Evolutionary conservation across 2,329 filamentous ascomycete genomes (phyloP).

Genomic region (Fusarium sp.): DNA sequence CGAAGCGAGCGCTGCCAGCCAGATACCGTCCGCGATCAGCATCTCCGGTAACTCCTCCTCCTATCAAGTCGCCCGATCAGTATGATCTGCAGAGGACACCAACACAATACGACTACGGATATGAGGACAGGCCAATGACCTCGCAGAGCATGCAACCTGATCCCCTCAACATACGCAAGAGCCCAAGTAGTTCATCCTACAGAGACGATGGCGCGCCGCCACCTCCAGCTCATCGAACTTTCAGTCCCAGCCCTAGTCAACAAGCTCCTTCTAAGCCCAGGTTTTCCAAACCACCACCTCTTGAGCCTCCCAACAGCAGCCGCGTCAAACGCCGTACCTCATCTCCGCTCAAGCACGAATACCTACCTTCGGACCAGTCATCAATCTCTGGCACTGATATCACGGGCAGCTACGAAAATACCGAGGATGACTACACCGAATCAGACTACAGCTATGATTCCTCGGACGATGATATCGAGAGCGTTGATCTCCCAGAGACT

Average conservation of each 20-base stretch:
- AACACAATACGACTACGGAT: slow-evolving; percentile 47
- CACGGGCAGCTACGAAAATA: slow-evolving; percentile 60
- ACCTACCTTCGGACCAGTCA: slow-evolving; percentile 80
- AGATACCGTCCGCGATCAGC: slow-evolving; percentile 42
- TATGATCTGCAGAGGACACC: slow-evolving; percentile 49
- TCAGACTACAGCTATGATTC: slow-evolving; percentile 61
- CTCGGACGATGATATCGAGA: slow-evolving; percentile 67
- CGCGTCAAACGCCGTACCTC: slow-evolving; percentile 78
- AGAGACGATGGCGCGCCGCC: slow-evolving; percentile 66
- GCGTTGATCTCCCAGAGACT: slow-evolving; percentile 67
- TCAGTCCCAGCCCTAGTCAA: slow-evolving; percentile 43
- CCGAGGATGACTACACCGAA: slow-evolving; percentile 53
- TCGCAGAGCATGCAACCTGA: slow-evolving; percentile 53
- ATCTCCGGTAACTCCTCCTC: slow-evolving; percentile 38
- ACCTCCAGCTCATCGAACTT: slow-evolving; percentile 62
- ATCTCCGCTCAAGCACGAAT: slow-evolving; percentile 96
- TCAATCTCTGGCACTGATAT: slow-evolving; percentile 69
- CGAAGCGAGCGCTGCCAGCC: slow-evolving; percentile 41
- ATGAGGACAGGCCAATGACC: slow-evolving; percentile 43
- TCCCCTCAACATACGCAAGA: slow-evolving; percentile 48
- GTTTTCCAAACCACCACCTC: slow-evolving; percentile 55
- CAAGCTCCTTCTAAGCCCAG: slow-evolving; percentile 42
- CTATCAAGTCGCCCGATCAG: slow-evolving; percentile 38
- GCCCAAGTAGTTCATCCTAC: slow-evolving; percentile 47
- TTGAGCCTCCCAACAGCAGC: slow-evolving; percentile 54